Base-by-base conservation (phyloP, 169 alveolate species). In the Cryptosporidium andersoni region DNA sequence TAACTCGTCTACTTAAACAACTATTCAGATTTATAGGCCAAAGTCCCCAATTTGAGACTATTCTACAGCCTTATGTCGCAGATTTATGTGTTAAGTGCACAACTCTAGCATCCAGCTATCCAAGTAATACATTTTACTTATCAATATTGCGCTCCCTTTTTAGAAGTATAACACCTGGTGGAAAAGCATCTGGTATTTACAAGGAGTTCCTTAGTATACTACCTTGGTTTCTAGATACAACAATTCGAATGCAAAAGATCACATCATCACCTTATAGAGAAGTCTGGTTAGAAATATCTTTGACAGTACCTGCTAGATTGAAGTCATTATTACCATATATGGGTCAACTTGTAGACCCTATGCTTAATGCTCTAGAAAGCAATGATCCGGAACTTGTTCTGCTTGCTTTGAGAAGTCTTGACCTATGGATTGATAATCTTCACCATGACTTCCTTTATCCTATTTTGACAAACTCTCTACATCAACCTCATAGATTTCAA, bases 361-460 rank as follows among this genome's bases (percentile, higher is more conserved):
- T 74, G 85, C 40, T 74, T 7, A 62, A 74, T 58, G 85, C 85
- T 25, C 68, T 74, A 25, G 85, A 74, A 58, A 74, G 85, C 45
- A 60, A 34, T 16, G 85, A 90, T 43, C 81, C 64, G 40, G 81
- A 80, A 60, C 91, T 88, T 39, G 55, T 66, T 82, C 65, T 65
- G 8, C n/a, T 80, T 43, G 90, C 92, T 16, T 80, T 89, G 12
- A 66, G 92, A 51, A 89, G 91, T 36, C 58, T 89, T 12, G 92
- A 89, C 48, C 74, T 82, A 36, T 89, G 92, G 92, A 80, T 89
- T 2, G 92, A 89, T 40, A 88, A 89, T 56, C 88, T 89, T 43
- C 92, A 82, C 40, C 90, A 81, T 34, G 92, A 89, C 67, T 89
- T 80, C 65, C 55, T 89, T 36, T 89, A 89, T 65, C 92, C 92